Conservation (phyloP, 2,329 filamentous ascomycete species). For the Xylaria polymorpha region DNA sequence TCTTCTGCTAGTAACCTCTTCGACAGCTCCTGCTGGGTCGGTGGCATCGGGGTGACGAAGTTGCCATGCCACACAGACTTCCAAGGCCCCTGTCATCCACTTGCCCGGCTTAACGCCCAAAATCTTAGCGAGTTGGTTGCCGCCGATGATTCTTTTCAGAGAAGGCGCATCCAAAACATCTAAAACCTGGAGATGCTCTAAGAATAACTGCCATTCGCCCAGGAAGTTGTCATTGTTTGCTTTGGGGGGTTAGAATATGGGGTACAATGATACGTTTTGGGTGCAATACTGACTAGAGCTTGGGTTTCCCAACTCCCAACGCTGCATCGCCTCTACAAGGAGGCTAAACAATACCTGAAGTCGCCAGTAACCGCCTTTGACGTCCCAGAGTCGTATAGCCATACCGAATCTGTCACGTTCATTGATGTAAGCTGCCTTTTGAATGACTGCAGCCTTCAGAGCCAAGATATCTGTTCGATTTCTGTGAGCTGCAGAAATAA, state of each 20-base stretch:
- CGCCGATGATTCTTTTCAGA: constrained; percentile 76
- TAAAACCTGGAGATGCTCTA: constrained; percentile 65
- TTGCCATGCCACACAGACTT: constrained; percentile 89
- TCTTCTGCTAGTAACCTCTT: constrained; percentile 65
- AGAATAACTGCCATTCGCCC: constrained; percentile 63
- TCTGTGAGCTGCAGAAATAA: constrained; percentile 73
- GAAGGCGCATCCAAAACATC: constrained; percentile 68
- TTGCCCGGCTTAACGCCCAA: constrained; percentile 77
- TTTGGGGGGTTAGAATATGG: constrained; percentile 36
- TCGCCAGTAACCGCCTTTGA: constrained; percentile 72
- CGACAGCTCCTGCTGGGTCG: constrained; percentile 68
- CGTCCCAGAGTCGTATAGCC: constrained; percentile 78
- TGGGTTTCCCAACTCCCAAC: constrained; percentile 52
- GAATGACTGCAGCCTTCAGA: constrained; percentile 67
- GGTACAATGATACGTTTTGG: background rate
- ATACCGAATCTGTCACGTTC: constrained; percentile 76
- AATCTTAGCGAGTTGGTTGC: constrained; percentile 75
- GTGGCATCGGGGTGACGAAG: constrained; percentile 77
- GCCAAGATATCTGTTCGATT: constrained; percentile 72
- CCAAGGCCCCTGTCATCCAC: constrained; percentile 86
- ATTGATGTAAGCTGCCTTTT: constrained; percentile 57
- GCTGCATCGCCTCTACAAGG: constrained; percentile 69
- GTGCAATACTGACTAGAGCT: constrained; percentile 54
- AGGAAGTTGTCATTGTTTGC: constrained; percentile 54
- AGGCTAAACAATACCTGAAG: constrained; percentile 76